Conservation (phyloP, 1,284 basidiomycete genomes). For the Pseudozyma pruni region DNA sequence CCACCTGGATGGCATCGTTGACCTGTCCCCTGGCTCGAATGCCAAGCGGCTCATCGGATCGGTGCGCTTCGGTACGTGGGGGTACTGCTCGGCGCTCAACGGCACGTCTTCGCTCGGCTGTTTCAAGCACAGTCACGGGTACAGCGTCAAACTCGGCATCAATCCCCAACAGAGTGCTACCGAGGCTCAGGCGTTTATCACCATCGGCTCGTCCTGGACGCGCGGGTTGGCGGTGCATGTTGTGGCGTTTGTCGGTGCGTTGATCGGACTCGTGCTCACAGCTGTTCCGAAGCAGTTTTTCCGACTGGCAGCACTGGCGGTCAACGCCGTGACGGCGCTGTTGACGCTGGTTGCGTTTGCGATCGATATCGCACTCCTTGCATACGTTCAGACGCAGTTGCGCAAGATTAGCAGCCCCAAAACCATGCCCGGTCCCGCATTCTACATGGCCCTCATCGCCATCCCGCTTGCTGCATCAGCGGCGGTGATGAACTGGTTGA, state of each 20-base stretch:
- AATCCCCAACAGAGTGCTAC: constrained; percentile 12
- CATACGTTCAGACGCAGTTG: constrained; percentile 37
- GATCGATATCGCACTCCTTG: constrained; percentile 39
- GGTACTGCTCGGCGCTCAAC: constrained; percentile 40
- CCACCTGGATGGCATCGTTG: constrained; percentile 21
- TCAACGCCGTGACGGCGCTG: constrained; percentile 15
- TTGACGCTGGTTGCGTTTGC: constrained; percentile 28
- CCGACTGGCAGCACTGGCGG: constrained; percentile 19
- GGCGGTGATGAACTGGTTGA: constrained; percentile 6
- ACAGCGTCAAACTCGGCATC: constrained; percentile 34
- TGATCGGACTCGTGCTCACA: constrained; percentile 27
- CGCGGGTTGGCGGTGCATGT: constrained; percentile 47
- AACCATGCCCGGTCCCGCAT: constrained; percentile 27
- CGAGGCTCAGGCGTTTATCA: constrained; percentile 13
- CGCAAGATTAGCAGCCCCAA: constrained; percentile 5
- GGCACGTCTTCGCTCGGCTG: constrained; percentile 22
- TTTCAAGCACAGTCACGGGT: constrained; percentile 41
- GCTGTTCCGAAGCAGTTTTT: constrained; percentile 26
- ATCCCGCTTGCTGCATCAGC: constrained; percentile 27
- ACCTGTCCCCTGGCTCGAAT: constrained; percentile 20
- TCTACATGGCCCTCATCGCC: constrained; percentile 44
- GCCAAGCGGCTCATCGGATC: constrained; percentile 15
- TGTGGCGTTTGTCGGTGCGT: constrained; percentile 34
- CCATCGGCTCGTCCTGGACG: constrained; percentile 41
- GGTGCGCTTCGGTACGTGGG: constrained; percentile 42